Percentiles rank a stretch among this genome's conserved stretches.
These are phyloP conservation scores for Agaricus sinodeliciosus DNA, from an alignment of 768 basidiomycete genomes.

Conservation along the genomic window DNA sequence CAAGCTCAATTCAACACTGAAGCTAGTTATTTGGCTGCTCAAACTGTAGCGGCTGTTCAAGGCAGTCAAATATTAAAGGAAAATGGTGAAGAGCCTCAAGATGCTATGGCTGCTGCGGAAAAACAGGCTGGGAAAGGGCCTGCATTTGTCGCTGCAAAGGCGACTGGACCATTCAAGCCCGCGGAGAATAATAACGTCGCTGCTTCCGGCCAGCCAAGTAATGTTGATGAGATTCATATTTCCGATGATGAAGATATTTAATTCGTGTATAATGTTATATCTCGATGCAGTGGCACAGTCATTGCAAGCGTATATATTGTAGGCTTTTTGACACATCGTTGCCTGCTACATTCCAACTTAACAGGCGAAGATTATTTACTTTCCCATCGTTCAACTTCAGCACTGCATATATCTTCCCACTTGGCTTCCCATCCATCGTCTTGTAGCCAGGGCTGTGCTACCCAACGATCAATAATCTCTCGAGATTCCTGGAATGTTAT, in stretches of 20 bases:
- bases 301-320: too few species aligned
- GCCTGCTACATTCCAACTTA: conserved; percentile 4
- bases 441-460: conserved; percentile 58
- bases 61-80: conserved; percentile 35
- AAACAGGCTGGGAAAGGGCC: conserved; percentile 57
- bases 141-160: conserved; percentile 74
- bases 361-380: conserved; percentile 13
- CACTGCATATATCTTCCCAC: conserved; percentile 75
- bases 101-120: conserved; percentile 88
- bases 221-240: conserved; percentile 84
- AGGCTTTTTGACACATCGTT: neutral
- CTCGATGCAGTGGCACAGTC: neutral
- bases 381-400: conserved; percentile 74
- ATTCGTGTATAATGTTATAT: conserved; percentile 12
- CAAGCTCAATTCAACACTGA: conserved; percentile 99
- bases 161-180: conserved; percentile 33
- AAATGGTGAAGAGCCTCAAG: conserved; percentile 39
- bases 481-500: conserved; percentile 66
- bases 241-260: conserved; percentile 75
- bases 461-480: conserved; percentile 58
- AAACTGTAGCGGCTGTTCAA: conserved; percentile 68
- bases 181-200: conserved; percentile 32
- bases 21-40: conserved; percentile 86
- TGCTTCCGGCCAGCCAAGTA: conserved; percentile 30
- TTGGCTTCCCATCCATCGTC: conserved; percentile 62